A percentile compares a stretch with the other conserved stretches of the same genome.
These are phyloP conservation scores for Termitomyces sp. DNA, from an alignment of 768 basidiomycete species.

Conservation along the genomic window DNA sequence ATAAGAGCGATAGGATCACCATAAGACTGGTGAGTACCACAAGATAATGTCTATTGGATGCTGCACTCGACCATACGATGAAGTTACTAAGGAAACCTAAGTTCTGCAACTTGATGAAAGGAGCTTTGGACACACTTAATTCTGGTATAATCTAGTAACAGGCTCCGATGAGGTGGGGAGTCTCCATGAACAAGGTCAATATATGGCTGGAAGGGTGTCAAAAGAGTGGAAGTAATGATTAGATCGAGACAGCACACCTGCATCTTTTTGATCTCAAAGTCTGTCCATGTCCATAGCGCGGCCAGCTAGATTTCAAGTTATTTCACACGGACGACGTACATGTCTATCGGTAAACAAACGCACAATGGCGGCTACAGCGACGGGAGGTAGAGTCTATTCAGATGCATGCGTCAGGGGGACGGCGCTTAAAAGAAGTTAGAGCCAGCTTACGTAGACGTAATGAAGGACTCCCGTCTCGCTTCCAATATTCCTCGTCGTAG, in stretches of 20 bases:
- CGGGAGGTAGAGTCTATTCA: constrained; percentile 45
- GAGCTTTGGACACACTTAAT: constrained; percentile 29
- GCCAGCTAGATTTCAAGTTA: constrained; percentile 26
- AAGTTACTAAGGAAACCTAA: constrained; percentile 30
- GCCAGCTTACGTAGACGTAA: constrained; percentile 43
- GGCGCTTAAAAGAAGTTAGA: neutral
- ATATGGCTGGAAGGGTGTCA: constrained; percentile 35
- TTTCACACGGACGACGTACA: neutral
- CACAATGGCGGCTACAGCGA: constrained; percentile 40
- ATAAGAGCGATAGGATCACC: constrained; percentile 38
- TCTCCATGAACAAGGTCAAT: constrained; percentile 52
- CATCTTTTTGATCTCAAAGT: constrained; percentile 51
- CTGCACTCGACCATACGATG: constrained; percentile 39
- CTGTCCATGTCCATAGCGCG: constrained; percentile 51
- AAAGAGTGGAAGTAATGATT: neutral
- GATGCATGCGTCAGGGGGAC: constrained; percentile 1
- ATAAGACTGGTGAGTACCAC: constrained; percentile 44
- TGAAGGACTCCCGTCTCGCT: constrained; percentile 34
- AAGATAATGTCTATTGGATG: constrained; percentile 42
- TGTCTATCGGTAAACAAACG: constrained; percentile 15
- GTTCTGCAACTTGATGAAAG: neutral
- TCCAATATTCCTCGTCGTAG: constrained; percentile 25
- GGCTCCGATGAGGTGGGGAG: constrained; percentile 43
- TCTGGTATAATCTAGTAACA: constrained; percentile 50
- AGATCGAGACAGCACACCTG: constrained; percentile 27